phyloP scores from a whole-genome alignment of 352 stramenopile genomes.

The Plasmopara halstedii region DNA sequence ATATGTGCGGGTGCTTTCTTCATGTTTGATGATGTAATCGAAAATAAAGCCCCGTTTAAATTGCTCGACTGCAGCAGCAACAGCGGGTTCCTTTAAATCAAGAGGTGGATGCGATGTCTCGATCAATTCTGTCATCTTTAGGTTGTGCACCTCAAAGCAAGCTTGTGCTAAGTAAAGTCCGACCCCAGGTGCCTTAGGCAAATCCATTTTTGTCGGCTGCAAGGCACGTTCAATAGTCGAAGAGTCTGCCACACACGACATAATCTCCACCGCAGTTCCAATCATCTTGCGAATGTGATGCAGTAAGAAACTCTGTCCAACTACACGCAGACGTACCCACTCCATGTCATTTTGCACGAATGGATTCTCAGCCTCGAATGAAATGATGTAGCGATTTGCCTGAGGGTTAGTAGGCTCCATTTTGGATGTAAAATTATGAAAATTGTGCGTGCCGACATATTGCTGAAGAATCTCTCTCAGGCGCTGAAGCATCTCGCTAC shows the following conservation, averaged over 20 bases:
- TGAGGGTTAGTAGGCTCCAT: constrained; percentile 74
- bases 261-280: constrained; percentile 64
- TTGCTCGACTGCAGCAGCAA: constrained; percentile 48
- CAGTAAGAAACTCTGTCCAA: constrained; percentile 96
- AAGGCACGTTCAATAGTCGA: constrained; percentile 53
- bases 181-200: constrained; percentile 82
- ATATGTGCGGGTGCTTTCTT: constrained; percentile 66
- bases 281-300: constrained; percentile 99
- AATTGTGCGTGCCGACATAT: constrained; percentile 89
- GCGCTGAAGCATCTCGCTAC: constrained; percentile 33
- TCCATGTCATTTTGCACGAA: constrained; percentile 88
- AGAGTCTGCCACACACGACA: constrained; percentile 44
- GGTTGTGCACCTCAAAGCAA: constrained; percentile 84
- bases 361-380: constrained; percentile 70
- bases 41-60: constrained; percentile 81
- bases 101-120: constrained; percentile 62
- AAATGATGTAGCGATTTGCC: constrained; percentile 90
- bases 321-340: constrained; percentile 92
- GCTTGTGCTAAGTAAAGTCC: constrained; percentile 79
- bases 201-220: constrained; percentile 76
- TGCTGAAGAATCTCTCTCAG: constrained; percentile 51
- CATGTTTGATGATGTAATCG: constrained; percentile 77
- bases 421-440: constrained; percentile 97
- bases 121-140: constrained; percentile 59
- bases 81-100: constrained; percentile 44